Evolutionary conservation across 2,329 filamentous ascomycete genomes (phyloP), one percentile per base, ranked within the genome.

Genomic region (Colletotrichum sp.): DNA sequence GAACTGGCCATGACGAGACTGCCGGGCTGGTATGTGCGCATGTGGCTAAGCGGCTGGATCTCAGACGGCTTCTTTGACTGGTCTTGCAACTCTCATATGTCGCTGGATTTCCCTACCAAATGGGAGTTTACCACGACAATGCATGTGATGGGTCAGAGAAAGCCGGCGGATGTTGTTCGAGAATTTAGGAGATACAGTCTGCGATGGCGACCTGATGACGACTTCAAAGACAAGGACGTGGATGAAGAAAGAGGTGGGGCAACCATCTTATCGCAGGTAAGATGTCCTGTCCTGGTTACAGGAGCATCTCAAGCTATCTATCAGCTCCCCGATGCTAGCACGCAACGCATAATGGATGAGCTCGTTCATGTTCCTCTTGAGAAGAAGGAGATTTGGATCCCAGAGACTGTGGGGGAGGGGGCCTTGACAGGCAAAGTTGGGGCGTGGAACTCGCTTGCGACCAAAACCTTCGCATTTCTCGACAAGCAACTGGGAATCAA

Each of bases 1-100:
- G 79, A 81, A 21, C 78, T 83, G 10, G 49, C 49, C 3, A 57
- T 59, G 49, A 44, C 49, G 5, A 16, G 52, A 26, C 28, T 68
- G 2, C 52, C 66, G 10, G 30, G 49, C 13, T 66, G 63, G 63
- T 66, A 66, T 21, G 49, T 59, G 13, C 66, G 63, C 8, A 36
- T 68, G 49, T 59, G 66, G 49, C 66, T 68, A 1, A 59, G 52
- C 32, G 66, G 66, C 32, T 68, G 66, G 66, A 26, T 68, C 52
- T 59, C 66, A 12, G 66, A 68, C n/a, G 49, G 52, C 30, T 28
- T 39, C 32, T 68, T 68, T 15, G 52, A 68, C 66, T 36, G 21
- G 44, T 68, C 66, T 3, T 59, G 28, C 21, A 36, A 57, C 8
- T 36, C 28, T 16, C 30, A 44, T 2, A 68, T 57, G 49, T 15